Base-by-base conservation (phyloP, 139 green algal species). In the Tetradesmus obliquus region DNA sequence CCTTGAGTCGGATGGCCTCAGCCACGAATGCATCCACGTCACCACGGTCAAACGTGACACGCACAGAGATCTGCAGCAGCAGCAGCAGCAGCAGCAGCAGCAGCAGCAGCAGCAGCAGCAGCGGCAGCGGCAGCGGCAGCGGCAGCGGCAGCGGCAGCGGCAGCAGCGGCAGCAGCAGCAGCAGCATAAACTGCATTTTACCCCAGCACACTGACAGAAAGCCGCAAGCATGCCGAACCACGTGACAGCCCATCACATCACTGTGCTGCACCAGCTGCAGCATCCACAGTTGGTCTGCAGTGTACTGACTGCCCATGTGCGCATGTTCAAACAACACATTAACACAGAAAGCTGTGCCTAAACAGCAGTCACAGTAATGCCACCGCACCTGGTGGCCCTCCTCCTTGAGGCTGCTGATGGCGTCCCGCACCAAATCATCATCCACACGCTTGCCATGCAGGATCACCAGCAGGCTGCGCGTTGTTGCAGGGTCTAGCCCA, bases 11-110 rank as follows among this genome's bases (percentile, higher is more conserved):
- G 2, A 87, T 32, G 10, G 89, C 89, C 71, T 92, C 89, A 3
- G 51, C 13, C 13, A 92, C 81, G 58, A 92, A 92, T 3, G 7
- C 5, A 1, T 91, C 89, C 55, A 94, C 92, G 45, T 94, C 92
- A 32, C 92, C 92, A 17, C 55, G 55, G 76, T 94, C 92, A 79
- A 85, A 94, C 4, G 92, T 94, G 3, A 94, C 92, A 69, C 89
- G 89, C 12, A 94, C 92, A 58, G 80, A 72, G 45, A 94, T 80
- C 45, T 82, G 89, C 4, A 32, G 55, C 51, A 19, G 55, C 66
- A 79, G 24, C 24, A 80, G 58, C 57, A 79, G 84, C 84, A 80
- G 58, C 58, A 55, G 66, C 84, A 58, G 60, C 60, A 82, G 84
- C 8, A 24, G 51, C 57, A 72, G 15, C 24, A 71, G 7, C 79